A percentile compares a stretch with the other conserved stretches of the same genome.
Conservation (phyloP, 805 yeast species). For the Starmera dryadoides region DNA sequence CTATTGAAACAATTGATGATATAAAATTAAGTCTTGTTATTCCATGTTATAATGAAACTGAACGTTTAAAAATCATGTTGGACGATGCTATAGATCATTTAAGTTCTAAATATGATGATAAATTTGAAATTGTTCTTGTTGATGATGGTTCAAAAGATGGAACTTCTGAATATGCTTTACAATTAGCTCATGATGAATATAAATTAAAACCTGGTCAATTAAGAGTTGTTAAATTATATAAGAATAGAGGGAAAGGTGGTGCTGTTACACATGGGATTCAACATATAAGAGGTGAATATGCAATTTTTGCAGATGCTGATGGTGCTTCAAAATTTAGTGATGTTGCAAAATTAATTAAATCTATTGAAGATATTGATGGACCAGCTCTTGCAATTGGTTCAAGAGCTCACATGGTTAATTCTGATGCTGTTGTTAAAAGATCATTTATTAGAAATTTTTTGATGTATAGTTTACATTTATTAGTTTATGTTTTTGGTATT, state of each 20-base stretch:
- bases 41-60: conserved; percentile 90
- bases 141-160: conserved; percentile 91
- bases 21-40: conserved; percentile 70
- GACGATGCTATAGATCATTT: conserved; percentile 60
- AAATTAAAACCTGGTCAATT: conserved; percentile 49
- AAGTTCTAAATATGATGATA: conserved; percentile 24
- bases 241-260: conserved; percentile 93
- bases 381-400: conserved; percentile 83
- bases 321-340: conserved; percentile 87
- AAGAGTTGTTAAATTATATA: conserved; percentile 59
- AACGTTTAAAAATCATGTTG: conserved; percentile 63
- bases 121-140: conserved; percentile 76
- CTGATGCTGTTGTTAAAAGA: conserved; percentile 95
- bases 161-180: conserved; percentile 65
- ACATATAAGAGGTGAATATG: conserved; percentile 62
- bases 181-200: conserved; percentile 40
- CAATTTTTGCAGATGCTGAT: conserved; percentile 94
- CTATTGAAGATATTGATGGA: conserved; percentile 24
- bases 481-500: conserved; percentile 86
- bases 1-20: conserved; percentile 18
- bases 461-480: conserved; percentile 86
- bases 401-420: conserved; percentile 92
- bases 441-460: conserved; percentile 81
- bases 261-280: conserved; percentile 93
- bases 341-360: conserved; percentile 40